These are phyloP conservation scores for Tricholoma terreum DNA, from an alignment of 768 basidiomycete genomes.

Conservation along the genomic window DNA sequence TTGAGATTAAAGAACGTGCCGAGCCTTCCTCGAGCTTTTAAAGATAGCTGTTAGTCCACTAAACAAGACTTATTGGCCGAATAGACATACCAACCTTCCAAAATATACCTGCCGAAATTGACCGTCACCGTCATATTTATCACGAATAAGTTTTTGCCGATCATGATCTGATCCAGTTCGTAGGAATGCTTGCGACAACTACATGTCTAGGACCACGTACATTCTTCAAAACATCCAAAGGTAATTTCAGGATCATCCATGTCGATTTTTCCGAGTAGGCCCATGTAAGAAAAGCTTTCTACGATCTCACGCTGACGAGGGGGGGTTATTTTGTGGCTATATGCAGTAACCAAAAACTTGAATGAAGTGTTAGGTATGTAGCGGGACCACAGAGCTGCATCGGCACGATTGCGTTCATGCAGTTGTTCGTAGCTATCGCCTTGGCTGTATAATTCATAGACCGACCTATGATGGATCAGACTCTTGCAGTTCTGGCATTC, in stretches of 20 bases:
- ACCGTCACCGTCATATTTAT: conserved; percentile 60
- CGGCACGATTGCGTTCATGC: conserved; percentile 51
- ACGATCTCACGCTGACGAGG: conserved; percentile 63
- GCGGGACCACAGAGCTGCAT: conserved; percentile 49
- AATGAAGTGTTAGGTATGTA: conserved; percentile 71
- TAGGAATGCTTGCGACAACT: background rate
- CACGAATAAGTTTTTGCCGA: conserved; percentile 42
- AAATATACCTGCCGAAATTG: conserved; percentile 72
- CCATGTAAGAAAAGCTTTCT: conserved; percentile 85
- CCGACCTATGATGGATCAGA: conserved; percentile 44
- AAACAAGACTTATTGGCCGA: background rate
- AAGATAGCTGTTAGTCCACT: background rate
- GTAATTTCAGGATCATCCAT: conserved; percentile 76
- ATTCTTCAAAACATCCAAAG: conserved; percentile 83
- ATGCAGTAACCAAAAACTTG: conserved; percentile 73
- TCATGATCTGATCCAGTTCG: conserved; percentile 47
- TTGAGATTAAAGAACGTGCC: conserved; percentile 63
- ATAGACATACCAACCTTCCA: conserved; percentile 74
- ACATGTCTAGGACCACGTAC: conserved; percentile 41
- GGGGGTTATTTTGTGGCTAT: conserved; percentile 72
- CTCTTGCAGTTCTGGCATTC: conserved; percentile 1
- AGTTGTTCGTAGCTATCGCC: conserved; percentile 68
- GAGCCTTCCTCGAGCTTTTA: conserved; percentile 56
- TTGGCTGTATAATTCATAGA: conserved; percentile 76
- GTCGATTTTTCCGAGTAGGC: conserved; percentile 73